Base-by-base conservation (phyloP, 1,284 basidiomycete species). In the Agaricales sp. region DNA sequence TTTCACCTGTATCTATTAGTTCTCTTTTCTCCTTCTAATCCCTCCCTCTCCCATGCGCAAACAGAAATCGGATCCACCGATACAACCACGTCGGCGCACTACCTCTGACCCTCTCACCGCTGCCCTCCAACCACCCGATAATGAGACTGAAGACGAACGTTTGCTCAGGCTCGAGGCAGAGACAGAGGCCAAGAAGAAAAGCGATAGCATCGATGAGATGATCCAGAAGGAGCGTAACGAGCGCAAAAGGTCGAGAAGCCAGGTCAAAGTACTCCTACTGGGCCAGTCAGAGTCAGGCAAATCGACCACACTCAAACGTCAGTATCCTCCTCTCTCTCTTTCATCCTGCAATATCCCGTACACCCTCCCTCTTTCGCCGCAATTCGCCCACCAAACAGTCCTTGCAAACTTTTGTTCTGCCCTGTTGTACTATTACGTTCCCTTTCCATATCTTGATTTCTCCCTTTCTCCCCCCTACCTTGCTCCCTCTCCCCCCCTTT, bases 211-310 rank as follows among this genome's bases (percentile, higher is more conserved):
- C 57, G 87, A 90, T 65, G 80, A 83, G 57, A 78, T 82, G 77
- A 68, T 90, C 58, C 73, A 73, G 51, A 69, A 74, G 52, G 82
- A 86, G 57, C 70, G 71, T 51, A 73, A 69, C 51, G 77, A 78
- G 54, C 68, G 67, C 56, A 78, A 75, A 66, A 78, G 74, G 61
- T 64, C 66, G 48, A 78, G 75, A 56, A 66, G 71, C 48, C 77
- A 80, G 57, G 74, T 89, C 61, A 84, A 82, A 60, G 76, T 90
- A 45, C 69, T 90, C 47, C 70, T 90, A 49, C 76, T 90, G 25
- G 87, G 87, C 51, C 86, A 89, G 70, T 86, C 82, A 56, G 86
- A 88, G 70, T 84, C 80, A 56, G 82, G 83, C 35, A 89, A 88
- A 70, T 86, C 80, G 59, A 88, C 85, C 12, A 87, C 85, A 3